phyloP scores from a whole-genome alignment of 2,329 filamentous ascomycete genomes.

The Aspergillus tanneri region DNA sequence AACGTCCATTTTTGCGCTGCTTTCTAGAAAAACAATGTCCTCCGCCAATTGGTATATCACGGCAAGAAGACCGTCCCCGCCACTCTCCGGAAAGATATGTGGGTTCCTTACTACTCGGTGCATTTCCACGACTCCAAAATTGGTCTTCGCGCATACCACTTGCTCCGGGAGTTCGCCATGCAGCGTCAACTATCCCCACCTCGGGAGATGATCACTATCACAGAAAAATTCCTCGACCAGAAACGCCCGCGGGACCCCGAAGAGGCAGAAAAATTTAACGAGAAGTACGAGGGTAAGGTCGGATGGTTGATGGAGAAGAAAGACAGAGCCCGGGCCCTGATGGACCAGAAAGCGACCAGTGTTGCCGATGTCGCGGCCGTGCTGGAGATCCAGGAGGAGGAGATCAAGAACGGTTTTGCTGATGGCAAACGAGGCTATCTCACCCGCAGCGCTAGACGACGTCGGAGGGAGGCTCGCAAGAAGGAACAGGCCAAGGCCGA shows the following conservation, averaged over 20 bases:
- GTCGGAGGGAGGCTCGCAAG: conserved; percentile 30
- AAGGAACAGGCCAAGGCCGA: conserved; percentile 26
- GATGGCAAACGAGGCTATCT: conserved; percentile 33
- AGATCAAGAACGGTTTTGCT: conserved; percentile 31
- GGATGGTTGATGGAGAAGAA: conserved; percentile 49
- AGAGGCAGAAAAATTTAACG: conserved; percentile 43
- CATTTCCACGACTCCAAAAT: conserved; percentile 52
- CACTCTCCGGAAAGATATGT: conserved; percentile 60
- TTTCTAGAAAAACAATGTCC: conserved; percentile 49
- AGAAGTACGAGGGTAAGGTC: conserved; percentile 42
- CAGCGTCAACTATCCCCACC: conserved; percentile 57
- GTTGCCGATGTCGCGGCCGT: conserved; percentile 62
- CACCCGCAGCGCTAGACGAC: conserved; percentile 31
- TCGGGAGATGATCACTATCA: conserved; percentile 44
- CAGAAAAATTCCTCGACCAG: conserved; percentile 43
- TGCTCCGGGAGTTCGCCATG: conserved; percentile 60
- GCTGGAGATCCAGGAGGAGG: conserved; percentile 49
- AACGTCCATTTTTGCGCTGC: not conserved
- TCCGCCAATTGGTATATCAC: conserved; percentile 61
- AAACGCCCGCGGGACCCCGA: conserved; percentile 40
- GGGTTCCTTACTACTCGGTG: conserved; percentile 60
- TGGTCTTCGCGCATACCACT: conserved; percentile 57
- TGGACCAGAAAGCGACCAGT: conserved; percentile 65
- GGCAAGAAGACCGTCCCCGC: conserved; percentile 64
- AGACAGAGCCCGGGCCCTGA: conserved; percentile 53